A percentile compares a stretch with the other conserved stretches of the same genome.
Conservation (phyloP, 2,329 filamentous ascomycete species). For the Alternaria incomplexa region DNA sequence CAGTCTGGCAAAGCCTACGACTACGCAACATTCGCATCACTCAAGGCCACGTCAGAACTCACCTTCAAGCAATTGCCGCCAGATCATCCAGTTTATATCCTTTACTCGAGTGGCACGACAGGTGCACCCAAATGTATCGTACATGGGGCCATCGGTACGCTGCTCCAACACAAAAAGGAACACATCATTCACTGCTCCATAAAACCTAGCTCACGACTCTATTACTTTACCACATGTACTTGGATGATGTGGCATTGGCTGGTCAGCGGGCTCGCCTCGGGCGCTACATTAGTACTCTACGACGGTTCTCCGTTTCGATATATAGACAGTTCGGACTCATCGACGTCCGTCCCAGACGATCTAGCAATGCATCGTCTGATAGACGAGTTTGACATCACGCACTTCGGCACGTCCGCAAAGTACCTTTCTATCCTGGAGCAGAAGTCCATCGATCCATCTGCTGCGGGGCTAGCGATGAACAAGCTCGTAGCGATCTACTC, state of each 20-base stretch:
- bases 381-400: slow-evolving; percentile 80
- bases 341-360: slow-evolving; percentile 67
- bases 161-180: slow-evolving; percentile 98
- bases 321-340: slow-evolving; percentile 46
- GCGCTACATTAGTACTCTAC: slow-evolving; percentile 84
- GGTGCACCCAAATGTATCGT: slow-evolving; percentile 89
- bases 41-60: slow-evolving; percentile 46
- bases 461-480: slow-evolving; percentile 58
- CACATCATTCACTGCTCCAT: slow-evolving; percentile 88
- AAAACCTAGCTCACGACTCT: slow-evolving; percentile 71
- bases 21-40: slow-evolving; percentile 47
- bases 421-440: slow-evolving; percentile 92
- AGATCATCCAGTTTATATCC: slow-evolving; percentile 89
- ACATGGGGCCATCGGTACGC: slow-evolving; percentile 85
- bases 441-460: slow-evolving; percentile 53
- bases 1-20: slow-evolving; percentile 43
- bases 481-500: slow-evolving; percentile 86
- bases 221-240: slow-evolving; percentile 93
- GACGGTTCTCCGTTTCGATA: slow-evolving; percentile 85
- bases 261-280: slow-evolving; percentile 81
- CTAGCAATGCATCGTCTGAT: slow-evolving; percentile 84
- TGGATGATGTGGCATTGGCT: slow-evolving; percentile 99
- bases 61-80: slow-evolving; percentile 79
- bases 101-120: slow-evolving; percentile 93
- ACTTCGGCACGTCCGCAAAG: slow-evolving; percentile 94